Base-by-base conservation (phyloP, 352 stramenopile species). In the Phytopythium vexans region DNA sequence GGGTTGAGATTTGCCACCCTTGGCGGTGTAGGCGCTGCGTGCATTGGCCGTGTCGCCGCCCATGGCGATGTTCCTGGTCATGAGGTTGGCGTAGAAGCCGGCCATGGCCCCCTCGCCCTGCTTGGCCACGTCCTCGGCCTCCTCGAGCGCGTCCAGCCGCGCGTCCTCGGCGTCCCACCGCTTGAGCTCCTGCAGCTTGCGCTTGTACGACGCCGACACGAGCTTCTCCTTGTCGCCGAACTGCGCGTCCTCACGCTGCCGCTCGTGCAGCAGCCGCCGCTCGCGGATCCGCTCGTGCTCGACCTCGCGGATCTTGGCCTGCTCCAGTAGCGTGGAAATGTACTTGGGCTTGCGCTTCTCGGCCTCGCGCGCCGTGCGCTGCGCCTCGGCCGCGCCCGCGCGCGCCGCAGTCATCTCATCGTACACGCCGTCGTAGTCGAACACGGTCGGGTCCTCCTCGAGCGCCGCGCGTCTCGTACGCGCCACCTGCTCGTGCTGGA, bases 21-120 rank as follows among this genome's bases (percentile, higher is more conserved):
- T 68, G 10, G 76, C 68, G 0, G 89, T 96, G 72, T 96, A 97
- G 2, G 83, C 81, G 58, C 87, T 97, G 4, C 68, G 77, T 4
- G 86, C 74, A 43, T 91, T 77, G 7, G 68, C 53, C 0, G 79
- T 75, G 14, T 86, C 75, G 14, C 84, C 84, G 38, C 89, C 89
- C 89, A 97, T 96, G 9, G 86, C 83, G 60, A 97, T 92, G 62
- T 97, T 97, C 65, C 94, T 96, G 42, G 86, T 96, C 39, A 92
- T 70, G 37, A 97, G 59, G 58, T 96, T 97, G 11, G 87, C 78
- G 62, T 97, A 97, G 62, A 97, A 97, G 9, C 80, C 79, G 31
- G 81, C 79, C 79, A 96, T 94, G 16, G 79, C 86, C 53, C 82
- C 55, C 41, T 74, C 70, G 12, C 73, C 76, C 15, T 84, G 81